Conservation (phyloP, 176 grass and related monocot species). For the Eremochloa ophiuroides region DNA sequence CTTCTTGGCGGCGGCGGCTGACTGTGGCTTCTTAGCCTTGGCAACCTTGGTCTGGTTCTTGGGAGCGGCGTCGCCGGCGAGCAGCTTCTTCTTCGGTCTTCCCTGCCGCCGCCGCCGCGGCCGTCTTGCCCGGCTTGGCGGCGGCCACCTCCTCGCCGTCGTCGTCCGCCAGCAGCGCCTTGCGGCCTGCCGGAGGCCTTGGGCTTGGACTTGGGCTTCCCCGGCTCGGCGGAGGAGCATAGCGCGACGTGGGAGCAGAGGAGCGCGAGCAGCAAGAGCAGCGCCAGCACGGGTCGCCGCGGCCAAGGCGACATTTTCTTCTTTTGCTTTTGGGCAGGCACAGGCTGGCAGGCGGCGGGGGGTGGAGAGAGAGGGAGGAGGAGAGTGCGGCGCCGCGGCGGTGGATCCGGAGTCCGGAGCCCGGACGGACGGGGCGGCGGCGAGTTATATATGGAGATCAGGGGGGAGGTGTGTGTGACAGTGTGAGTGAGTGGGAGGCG, state of each 20-base stretch:
- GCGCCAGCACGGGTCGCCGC: constrained; percentile 11
- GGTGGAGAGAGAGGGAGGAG: background rate
- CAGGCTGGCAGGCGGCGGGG: background rate
- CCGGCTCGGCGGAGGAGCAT: constrained; percentile 25
- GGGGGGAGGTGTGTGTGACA: background rate
- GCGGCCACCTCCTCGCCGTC: constrained; percentile 12
- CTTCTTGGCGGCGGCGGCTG: constrained; percentile 32
- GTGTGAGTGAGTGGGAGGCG: background rate
- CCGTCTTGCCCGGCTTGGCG: constrained; percentile 14
- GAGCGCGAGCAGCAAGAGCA: constrained; percentile 43
- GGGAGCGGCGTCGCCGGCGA: constrained; percentile 17
- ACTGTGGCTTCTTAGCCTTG: constrained; percentile 66
- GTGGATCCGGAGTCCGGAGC: constrained; percentile 21
- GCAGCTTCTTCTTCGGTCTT: constrained; percentile 55
- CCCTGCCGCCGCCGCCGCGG: background rate
- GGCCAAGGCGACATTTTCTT: constrained; percentile 35
- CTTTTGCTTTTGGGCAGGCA: background rate
- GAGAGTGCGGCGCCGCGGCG: background rate
- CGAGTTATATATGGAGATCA: constrained; percentile 30
- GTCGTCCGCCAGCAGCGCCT: constrained; percentile 20
- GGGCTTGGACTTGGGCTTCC: constrained; percentile 33
- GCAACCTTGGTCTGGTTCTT: constrained; percentile 71
- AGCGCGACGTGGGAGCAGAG: constrained; percentile 61
- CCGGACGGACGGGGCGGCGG: constrained; percentile 20
- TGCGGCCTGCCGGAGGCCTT: constrained; percentile 39